Evolutionary conservation across 2,329 filamentous ascomycete species (phyloP).

Genomic region (Onygenales sp.): DNA sequence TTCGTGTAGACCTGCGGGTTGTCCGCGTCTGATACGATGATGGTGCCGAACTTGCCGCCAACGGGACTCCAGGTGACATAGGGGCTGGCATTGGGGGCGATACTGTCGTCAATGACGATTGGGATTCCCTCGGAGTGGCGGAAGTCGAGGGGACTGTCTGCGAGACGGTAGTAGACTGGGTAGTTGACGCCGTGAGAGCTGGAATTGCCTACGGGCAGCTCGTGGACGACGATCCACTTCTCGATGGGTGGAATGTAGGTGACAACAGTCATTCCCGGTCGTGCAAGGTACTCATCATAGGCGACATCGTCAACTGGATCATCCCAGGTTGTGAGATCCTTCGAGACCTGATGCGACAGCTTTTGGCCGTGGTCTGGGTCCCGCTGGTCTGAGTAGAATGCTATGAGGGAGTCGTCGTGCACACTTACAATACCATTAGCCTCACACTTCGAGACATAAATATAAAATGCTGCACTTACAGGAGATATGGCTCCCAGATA

Average conservation of each 20-base stretch:
- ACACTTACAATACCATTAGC: neutral
- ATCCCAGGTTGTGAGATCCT: conserved; percentile 1
- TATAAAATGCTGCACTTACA: conserved; percentile 12
- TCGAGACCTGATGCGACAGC: neutral
- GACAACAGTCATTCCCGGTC: neutral
- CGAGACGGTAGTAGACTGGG: neutral
- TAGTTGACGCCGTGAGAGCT: conserved; percentile 1
- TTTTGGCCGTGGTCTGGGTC: neutral
- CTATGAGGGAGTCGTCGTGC: neutral
- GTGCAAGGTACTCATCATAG: neutral
- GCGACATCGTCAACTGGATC: neutral
- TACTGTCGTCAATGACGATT: conserved; percentile 16
- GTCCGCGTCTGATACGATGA: conserved; percentile 34
- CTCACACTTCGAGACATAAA: neutral
- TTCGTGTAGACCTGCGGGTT: conserved; percentile 35
- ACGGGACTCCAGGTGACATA: conserved; percentile 37
- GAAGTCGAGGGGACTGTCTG: conserved; percentile 1
- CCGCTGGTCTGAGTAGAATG: neutral
- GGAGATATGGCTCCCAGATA: conserved; percentile 60
- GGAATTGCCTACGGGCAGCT: conserved; percentile 1
- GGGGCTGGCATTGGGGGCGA: conserved; percentile 31
- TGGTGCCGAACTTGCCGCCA: conserved; percentile 35
- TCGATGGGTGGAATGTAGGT: conserved; percentile 17
- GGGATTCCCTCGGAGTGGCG: conserved; percentile 6
- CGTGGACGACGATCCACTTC: conserved; percentile 1